Evolutionary conservation across 1,284 basidiomycete species (phyloP), one percentile per base, ranked within the genome.

Genomic region (Cutaneotrichosporon cyanovorans): DNA sequence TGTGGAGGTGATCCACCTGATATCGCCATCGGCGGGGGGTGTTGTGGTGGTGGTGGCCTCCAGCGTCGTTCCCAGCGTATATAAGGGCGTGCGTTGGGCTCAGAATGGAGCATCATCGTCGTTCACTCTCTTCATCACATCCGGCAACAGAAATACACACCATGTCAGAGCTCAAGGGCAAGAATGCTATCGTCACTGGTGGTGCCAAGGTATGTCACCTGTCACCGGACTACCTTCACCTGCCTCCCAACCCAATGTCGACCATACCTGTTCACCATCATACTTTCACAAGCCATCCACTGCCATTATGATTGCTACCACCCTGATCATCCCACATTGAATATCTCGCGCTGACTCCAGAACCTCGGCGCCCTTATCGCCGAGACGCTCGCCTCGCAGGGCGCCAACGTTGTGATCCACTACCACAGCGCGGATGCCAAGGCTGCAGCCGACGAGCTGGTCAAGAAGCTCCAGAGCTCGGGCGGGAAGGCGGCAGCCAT

Each of bases 291-390:
- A 19, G 22, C 8, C 25, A 15, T 34, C 15, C 32, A 34, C 32
- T 15, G 14, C 18, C 32, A n/a, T n/a, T n/a, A n/a, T n/a, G 32
- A 14, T 34, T 34, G 6, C 32, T 14, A 7, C 32, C 6, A 34
- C 6, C 15, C 14, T 14, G 32, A 14, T 14, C 32, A 34, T 44
- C 9, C 16, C 12, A 15, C 19, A 12, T n/a, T n/a, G n/a, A n/a
- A n/a, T n/a, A 23, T 10, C n/a, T 16, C 3, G 14, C 18, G 15
- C 51, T 53, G 31, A 50, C 42, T 1, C 6, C 37, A 55, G 53
- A 55, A 55, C 53, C 53, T 55, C 41, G 53, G 53, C 9, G 53
- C 46, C 12, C 47, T 55, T 28, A 55, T 55, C 33, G 53, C 53
- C 33, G 44, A 48, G 44, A 46, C 21, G 32, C 53, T 55, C 15